Percentiles rank a stretch among this genome's conserved stretches.
These are phyloP conservation scores for Fimicolochytrium jonesii DNA, from an alignment of 192 early-diverging fungal species.

Conservation along the genomic window DNA sequence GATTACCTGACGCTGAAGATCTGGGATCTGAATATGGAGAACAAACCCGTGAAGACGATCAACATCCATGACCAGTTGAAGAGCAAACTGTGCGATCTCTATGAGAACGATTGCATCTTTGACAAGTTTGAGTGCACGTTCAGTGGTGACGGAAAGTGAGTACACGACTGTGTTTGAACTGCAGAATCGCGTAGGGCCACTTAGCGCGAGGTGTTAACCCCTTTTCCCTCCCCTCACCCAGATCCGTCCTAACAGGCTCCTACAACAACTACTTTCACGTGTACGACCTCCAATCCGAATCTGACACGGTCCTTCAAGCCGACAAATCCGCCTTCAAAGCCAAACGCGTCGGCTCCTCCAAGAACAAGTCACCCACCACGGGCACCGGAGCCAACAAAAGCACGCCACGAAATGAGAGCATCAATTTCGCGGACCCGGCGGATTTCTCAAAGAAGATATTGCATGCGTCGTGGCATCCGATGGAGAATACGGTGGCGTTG, in stretches of 20 bases:
- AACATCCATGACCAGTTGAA: conserved; percentile 94
- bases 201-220: no score
- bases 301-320: conserved; percentile 85
- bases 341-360: conserved; percentile 77
- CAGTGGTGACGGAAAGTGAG: conserved; percentile 88
- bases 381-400: conserved; percentile 44
- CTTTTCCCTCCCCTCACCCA: conserved; percentile 30
- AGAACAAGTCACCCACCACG: conserved; percentile 57
- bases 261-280: conserved; percentile 99
- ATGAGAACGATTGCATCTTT: conserved; percentile 99
- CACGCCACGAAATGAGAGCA: conserved; percentile 58
- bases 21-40: conserved; percentile 99
- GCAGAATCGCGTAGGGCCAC: no score
- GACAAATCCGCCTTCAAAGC: conserved; percentile 97
- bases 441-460: conserved; percentile 97
- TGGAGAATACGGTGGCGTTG: conserved; percentile 90
- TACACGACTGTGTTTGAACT: no score
- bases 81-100: conserved; percentile 96
- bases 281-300: conserved; percentile 77
- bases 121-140: conserved; percentile 99
- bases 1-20: conserved; percentile 96
- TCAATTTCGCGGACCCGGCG: conserved; percentile 77
- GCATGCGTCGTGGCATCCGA: conserved; percentile 97
- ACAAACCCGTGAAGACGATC: conserved; percentile 86
- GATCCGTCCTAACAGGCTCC: conserved; percentile 85